phyloP scores from a whole-genome alignment of 2,329 filamentous ascomycete species.

The Microsporum canis region DNA sequence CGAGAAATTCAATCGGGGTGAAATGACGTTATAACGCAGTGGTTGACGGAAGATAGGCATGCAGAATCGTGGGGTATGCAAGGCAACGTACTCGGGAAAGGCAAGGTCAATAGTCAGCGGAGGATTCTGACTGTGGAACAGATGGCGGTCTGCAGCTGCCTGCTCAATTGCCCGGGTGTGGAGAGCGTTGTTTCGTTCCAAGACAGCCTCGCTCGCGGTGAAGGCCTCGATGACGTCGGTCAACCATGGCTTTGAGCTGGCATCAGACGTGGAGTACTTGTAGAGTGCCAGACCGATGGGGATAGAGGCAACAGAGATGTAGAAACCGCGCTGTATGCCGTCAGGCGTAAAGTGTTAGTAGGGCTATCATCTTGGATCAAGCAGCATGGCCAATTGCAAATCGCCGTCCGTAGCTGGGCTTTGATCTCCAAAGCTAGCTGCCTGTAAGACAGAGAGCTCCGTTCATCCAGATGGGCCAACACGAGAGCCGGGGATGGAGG shows the following conservation, averaged over 20 bases:
- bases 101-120: conserved; percentile 43
- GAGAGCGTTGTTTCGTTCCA: conserved; percentile 47
- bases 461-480: neutral
- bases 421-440: neutral
- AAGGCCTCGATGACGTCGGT: conserved; percentile 45
- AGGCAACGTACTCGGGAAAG: conserved; percentile 51
- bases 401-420: neutral
- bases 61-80: neutral
- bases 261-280: conserved; percentile 29
- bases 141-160: conserved; percentile 50
- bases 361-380: neutral
- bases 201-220: conserved; percentile 42
- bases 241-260: conserved; percentile 31
- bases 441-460: too few species aligned
- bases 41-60: neutral
- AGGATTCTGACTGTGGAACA: conserved; percentile 41
- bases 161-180: conserved; percentile 52
- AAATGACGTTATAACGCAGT: neutral
- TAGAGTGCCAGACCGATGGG: conserved; percentile 35
- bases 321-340: conserved; percentile 35
- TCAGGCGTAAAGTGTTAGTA: conserved; percentile 8
- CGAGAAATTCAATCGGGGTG: conserved; percentile 1
- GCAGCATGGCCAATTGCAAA: neutral
- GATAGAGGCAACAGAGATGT: conserved; percentile 34
- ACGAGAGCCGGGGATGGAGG: neutral